Percentiles rank a stretch among this genome's conserved stretches.
phyloP scores from a whole-genome alignment of 306 rosid species.

The Rosa persica region DNA sequence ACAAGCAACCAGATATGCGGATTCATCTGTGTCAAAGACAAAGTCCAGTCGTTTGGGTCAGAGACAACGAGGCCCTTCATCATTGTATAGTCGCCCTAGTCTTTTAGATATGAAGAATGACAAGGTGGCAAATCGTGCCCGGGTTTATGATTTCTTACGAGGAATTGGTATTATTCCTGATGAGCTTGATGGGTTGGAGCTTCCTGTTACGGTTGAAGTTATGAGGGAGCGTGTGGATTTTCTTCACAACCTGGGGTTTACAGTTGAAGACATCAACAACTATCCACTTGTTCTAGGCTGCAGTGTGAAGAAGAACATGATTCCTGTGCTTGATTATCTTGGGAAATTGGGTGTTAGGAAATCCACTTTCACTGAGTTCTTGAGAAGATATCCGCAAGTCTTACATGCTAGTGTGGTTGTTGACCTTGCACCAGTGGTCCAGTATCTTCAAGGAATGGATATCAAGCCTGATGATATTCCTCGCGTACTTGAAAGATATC shows the following conservation, averaged over 20 bases:
- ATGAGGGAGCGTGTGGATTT: conserved; percentile 93
- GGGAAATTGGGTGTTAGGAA: conserved; percentile 94
- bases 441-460: conserved; percentile 96
- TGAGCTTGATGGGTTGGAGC: conserved; percentile 98
- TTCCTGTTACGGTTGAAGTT: conserved; percentile 88
- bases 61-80: conserved; percentile 51
- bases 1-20: conserved; percentile 32
- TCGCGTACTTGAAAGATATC: conserved; percentile 85
- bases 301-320: conserved; percentile 96
- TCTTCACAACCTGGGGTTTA: conserved; percentile 82
- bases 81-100: conserved; percentile 75
- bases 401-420: conserved; percentile 95
- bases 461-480: conserved; percentile 71
- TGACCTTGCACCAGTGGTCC: conserved; percentile 83
- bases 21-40: conserved; percentile 32
- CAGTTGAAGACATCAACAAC: conserved; percentile 78
- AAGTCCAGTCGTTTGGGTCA: conserved; percentile 33
- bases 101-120: conserved; percentile 75
- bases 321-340: conserved; percentile 97
- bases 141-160: conserved; percentile 71
- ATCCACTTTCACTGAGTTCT: conserved; percentile 71
- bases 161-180: conserved; percentile 84
- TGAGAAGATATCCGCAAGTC: conserved; percentile 90
- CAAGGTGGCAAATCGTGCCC: conserved; percentile 49
- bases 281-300: conserved; percentile 97